These are phyloP conservation scores for Volvox carteri DNA, from an alignment of 163 green algal genomes.

Conservation along the genomic window DNA sequence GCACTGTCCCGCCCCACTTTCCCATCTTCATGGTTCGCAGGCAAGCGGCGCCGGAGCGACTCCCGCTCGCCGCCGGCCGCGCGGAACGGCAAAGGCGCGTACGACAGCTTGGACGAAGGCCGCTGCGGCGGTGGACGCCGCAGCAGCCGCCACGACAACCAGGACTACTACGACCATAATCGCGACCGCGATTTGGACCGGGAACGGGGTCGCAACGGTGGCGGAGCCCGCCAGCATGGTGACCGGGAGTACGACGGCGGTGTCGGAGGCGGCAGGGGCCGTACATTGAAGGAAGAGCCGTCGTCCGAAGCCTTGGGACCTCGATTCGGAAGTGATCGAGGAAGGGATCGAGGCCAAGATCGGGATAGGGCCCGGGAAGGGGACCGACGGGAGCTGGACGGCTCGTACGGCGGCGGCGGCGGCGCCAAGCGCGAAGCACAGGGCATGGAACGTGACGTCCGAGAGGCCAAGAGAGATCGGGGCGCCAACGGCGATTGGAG, in stretches of 20 bases:
- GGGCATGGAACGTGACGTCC: not conserved
- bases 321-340: not conserved
- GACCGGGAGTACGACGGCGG: not conserved
- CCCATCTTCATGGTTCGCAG: not conserved
- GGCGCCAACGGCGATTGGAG: not conserved
- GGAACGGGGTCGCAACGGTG: constrained; percentile 11
- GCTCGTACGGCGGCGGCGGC: not conserved
- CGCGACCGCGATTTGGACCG: not conserved
- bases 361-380: not conserved
- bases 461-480: not conserved
- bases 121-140: not conserved
- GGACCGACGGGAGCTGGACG: not conserved
- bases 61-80: not conserved
- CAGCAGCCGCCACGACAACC: not conserved
- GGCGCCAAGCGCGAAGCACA: not conserved
- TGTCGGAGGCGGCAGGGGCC: not conserved
- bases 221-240: too few relatives aligned
- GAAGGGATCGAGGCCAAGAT: not conserved
- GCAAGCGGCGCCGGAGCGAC: not conserved
- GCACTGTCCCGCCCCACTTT: not conserved
- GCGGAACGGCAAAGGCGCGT: not conserved
- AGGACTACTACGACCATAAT: not conserved
- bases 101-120: not conserved
- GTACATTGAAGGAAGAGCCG: not conserved
- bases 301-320: not conserved